phyloP scores from a whole-genome alignment of 305 asterid genomes.

The Fraxinus albicans region DNA sequence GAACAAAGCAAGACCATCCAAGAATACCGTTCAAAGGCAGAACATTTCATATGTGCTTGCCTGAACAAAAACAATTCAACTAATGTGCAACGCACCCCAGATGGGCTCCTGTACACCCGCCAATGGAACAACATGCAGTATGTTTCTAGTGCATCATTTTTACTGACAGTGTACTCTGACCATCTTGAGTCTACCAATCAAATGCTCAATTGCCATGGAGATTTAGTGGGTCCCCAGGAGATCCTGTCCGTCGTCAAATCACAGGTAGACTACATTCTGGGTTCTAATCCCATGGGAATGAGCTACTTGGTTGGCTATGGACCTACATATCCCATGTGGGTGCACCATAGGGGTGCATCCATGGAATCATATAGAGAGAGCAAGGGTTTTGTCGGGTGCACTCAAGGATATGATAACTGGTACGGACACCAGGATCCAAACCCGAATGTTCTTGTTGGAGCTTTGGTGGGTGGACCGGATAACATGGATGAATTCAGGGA shows the following conservation, averaged over 20 bases:
- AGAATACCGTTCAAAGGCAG: constrained; percentile 56
- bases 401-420: constrained; percentile 77
- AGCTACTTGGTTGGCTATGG: constrained; percentile 90
- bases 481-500: constrained; percentile 50
- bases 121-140: constrained; percentile 95
- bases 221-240: constrained; percentile 38
- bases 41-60: constrained; percentile 58
- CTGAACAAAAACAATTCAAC: constrained; percentile 49
- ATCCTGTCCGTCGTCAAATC: constrained; percentile 55
- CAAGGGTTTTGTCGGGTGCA: constrained; percentile 71
- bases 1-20: constrained; percentile 31
- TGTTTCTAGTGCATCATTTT: constrained; percentile 58
- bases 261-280: constrained; percentile 74
- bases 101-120: constrained; percentile 67
- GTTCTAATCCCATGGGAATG: constrained; percentile 65
- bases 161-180: constrained; percentile 56
- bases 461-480: constrained; percentile 84
- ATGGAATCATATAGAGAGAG: constrained; percentile 50
- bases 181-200: constrained; percentile 53
- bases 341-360: constrained; percentile 86
- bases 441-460: constrained; percentile 71
- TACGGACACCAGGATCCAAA: constrained; percentile 55
- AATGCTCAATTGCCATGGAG: constrained; percentile 44
- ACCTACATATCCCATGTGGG: constrained; percentile 47
- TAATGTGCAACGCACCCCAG: constrained; percentile 69